Conservation (phyloP, 83 land plant species). For the Picea mariana region DNA sequence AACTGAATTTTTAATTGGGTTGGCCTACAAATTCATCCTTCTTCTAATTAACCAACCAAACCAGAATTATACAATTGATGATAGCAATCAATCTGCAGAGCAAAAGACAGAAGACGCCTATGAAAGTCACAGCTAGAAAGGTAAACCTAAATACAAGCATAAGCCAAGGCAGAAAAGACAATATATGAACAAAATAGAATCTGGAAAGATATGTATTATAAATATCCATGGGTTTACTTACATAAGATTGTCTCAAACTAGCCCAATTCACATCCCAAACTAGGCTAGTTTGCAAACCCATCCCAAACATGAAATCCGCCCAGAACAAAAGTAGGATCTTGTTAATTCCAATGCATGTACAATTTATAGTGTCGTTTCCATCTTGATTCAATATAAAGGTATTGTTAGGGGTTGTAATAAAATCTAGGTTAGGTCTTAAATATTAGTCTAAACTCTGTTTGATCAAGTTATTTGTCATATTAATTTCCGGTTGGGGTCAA, state of each 20-base stretch:
- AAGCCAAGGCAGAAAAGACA: not conserved
- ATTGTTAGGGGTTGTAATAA: not conserved
- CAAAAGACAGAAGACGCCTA: not conserved
- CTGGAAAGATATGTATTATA: not conserved
- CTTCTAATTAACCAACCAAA: constrained; percentile 12
- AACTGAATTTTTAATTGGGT: not conserved
- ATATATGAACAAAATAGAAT: not conserved
- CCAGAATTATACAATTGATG: not conserved
- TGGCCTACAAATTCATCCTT: not conserved
- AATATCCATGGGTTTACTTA: not conserved
- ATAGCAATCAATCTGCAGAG: not conserved
- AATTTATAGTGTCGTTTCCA: not conserved
- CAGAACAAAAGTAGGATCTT: not conserved
- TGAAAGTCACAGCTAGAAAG: not conserved
- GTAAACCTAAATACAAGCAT: constrained; percentile 1
- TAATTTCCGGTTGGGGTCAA: not conserved
- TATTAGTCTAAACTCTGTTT: not conserved
- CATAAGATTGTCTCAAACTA: not conserved
- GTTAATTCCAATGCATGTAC: not conserved
- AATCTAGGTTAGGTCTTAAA: not conserved
- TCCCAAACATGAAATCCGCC: not conserved
- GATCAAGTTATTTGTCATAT: not conserved
- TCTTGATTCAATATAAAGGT: not conserved
- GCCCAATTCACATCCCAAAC: not conserved
- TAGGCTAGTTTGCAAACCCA: not conserved